phyloP scores from a whole-genome alignment of 2,329 filamentous ascomycete genomes.

The Fusarium dimerum region DNA sequence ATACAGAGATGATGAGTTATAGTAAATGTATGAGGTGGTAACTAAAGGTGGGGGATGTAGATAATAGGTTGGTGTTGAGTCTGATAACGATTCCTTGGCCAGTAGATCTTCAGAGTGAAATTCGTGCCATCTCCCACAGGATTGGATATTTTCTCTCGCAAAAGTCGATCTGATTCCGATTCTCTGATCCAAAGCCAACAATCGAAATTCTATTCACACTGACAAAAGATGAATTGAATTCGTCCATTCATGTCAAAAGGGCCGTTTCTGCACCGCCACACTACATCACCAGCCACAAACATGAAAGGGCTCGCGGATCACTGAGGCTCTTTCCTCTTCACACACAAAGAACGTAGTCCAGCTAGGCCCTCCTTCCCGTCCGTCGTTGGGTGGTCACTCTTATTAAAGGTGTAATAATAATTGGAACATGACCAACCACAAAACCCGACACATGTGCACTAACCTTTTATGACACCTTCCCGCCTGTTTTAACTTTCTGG shows the following conservation, averaged over 20 bases:
- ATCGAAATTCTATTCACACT: too few relatives aligned
- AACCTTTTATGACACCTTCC: too few relatives aligned
- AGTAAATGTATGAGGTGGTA: slow-evolving; percentile 2
- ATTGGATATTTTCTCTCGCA: too few relatives aligned
- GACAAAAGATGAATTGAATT: too few relatives aligned
- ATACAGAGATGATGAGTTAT: background rate
- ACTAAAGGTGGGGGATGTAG: background rate
- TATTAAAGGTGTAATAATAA: too few relatives aligned
- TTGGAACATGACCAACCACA: too few relatives aligned
- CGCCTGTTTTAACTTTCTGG: background rate
- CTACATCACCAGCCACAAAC: background rate
- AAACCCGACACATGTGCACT: too few relatives aligned
- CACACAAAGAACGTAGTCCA: background rate
- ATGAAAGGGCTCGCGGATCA: background rate
- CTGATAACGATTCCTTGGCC: background rate
- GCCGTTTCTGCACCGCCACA: background rate
- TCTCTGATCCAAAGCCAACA: too few relatives aligned
- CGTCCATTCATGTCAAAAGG: background rate
- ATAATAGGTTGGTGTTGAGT: background rate
- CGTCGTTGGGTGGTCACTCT: too few relatives aligned
- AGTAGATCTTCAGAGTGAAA: background rate
- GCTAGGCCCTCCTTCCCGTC: background rate
- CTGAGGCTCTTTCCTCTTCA: background rate
- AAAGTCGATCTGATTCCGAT: too few relatives aligned
- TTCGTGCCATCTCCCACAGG: too few relatives aligned